Conservation (phyloP, 2,329 filamentous ascomycete genomes). For the Ceratocystis papillata region DNA sequence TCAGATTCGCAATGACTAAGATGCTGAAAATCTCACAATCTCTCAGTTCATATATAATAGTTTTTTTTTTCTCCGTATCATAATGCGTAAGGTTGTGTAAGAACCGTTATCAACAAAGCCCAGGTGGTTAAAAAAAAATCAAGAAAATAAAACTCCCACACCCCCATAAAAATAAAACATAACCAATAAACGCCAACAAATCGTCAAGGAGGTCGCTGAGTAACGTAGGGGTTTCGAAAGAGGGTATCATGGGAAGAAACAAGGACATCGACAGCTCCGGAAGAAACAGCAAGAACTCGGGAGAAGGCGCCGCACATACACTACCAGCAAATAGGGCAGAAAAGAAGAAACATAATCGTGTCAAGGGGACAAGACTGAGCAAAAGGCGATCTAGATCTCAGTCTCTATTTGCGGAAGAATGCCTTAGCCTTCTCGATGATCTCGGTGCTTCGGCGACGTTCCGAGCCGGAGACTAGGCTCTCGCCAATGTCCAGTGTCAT, state of each 20-base stretch:
- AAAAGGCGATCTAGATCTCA: not conserved
- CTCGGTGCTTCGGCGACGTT: constrained; percentile 33
- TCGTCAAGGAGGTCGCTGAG: not conserved
- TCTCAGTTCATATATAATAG: not conserved
- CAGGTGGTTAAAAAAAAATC: not conserved
- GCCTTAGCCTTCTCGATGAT: constrained; percentile 20
- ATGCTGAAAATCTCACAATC: not conserved
- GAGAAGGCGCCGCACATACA: not conserved
- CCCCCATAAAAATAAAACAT: not conserved
- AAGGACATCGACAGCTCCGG: constrained; percentile 14
- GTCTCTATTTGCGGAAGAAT: constrained; percentile 22
- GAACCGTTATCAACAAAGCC: not conserved
- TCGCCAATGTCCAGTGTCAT: constrained; percentile 26
- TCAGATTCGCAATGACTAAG: no score
- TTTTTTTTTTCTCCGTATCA: not conserved
- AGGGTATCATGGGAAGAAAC: constrained; percentile 13
- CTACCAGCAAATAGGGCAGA: not conserved
- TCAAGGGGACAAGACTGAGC: not conserved
- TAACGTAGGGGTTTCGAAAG: constrained; percentile 5
- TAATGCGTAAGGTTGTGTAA: not conserved
- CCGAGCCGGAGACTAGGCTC: constrained; percentile 26
- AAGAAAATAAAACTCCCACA: not conserved
- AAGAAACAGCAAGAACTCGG: constrained; percentile 9
- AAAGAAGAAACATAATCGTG: constrained; percentile 6
- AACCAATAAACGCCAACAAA: no score